These are phyloP conservation scores for Vaucheria bursata DNA, from an alignment of 352 stramenopile species.

Conservation along the genomic window DNA sequence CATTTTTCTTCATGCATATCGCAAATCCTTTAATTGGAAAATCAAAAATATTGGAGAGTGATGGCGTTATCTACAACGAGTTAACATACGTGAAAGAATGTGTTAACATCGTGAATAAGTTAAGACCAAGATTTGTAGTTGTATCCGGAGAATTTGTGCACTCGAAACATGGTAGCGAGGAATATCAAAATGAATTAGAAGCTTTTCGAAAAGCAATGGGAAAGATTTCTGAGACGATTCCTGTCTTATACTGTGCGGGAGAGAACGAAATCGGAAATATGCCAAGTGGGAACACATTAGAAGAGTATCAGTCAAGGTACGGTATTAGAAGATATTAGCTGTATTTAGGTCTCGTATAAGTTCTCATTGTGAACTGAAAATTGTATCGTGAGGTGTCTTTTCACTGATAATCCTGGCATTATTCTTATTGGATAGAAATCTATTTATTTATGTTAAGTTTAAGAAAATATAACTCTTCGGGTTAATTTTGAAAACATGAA, in stretches of 20 bases:
- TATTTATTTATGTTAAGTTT: no score
- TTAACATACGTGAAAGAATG: neutral
- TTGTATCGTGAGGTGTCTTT: no score
- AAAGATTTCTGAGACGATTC: constrained; percentile 62
- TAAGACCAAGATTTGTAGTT: constrained; percentile 57
- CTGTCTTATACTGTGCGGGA: constrained; percentile 59
- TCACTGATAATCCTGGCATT: no score
- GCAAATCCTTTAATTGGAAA: constrained; percentile 54
- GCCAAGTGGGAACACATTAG: neutral
- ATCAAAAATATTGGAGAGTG: constrained; percentile 33
- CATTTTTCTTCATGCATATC: constrained; percentile 58
- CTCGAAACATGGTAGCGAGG: constrained; percentile 2
- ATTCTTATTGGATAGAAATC: no score
- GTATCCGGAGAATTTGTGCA: constrained; percentile 48
- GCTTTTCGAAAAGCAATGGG: constrained; percentile 37
- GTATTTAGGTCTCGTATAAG: no score
- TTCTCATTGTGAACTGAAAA: no score
- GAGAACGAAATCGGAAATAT: constrained; percentile 30
- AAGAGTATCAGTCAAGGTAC: neutral
- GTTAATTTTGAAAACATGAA: no score
- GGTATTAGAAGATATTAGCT: no score
- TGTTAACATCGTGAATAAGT: constrained; percentile 60
- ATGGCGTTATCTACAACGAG: neutral
- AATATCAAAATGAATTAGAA: constrained; percentile 20
- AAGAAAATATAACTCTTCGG: no score